phyloP scores from a whole-genome alignment of 345 rosid species.

The Populus pruinosa region DNA sequence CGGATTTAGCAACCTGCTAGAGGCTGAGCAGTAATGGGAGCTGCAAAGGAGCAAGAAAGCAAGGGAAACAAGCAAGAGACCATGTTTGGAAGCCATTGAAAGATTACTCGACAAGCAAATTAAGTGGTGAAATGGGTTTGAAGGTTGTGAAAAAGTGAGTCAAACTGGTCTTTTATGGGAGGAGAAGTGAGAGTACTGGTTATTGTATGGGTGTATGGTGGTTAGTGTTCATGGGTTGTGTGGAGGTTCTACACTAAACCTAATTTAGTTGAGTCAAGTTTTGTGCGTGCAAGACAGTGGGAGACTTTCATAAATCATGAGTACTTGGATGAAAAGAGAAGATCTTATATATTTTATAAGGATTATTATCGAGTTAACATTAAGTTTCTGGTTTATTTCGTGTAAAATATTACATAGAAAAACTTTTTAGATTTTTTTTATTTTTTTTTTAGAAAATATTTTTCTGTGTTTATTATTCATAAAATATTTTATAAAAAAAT shows the following conservation, averaged over 20 bases:
- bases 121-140: not conserved
- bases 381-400: too few species aligned
- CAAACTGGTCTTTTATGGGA: not conserved
- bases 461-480: too few species aligned
- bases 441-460: too few species aligned
- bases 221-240: not conserved
- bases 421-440: too few species aligned
- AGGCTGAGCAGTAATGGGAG: not conserved
- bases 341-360: too few species aligned
- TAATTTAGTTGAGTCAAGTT: not conserved
- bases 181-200: not conserved
- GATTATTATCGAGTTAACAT: too few species aligned
- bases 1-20: not conserved
- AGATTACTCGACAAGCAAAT: not conserved
- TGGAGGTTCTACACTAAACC: conserved; percentile 8
- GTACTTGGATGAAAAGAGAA: too few species aligned
- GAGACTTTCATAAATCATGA: too few species aligned
- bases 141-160: not conserved
- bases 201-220: not conserved
- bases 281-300: not conserved
- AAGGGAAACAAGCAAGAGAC: not conserved
- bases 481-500: too few species aligned
- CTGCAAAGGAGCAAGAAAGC: not conserved
- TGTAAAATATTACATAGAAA: too few species aligned
- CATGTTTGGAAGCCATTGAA: not conserved